These are phyloP conservation scores for Stylonectria norvegica DNA, from an alignment of 2,329 filamentous ascomycete genomes.

Conservation along the genomic window DNA sequence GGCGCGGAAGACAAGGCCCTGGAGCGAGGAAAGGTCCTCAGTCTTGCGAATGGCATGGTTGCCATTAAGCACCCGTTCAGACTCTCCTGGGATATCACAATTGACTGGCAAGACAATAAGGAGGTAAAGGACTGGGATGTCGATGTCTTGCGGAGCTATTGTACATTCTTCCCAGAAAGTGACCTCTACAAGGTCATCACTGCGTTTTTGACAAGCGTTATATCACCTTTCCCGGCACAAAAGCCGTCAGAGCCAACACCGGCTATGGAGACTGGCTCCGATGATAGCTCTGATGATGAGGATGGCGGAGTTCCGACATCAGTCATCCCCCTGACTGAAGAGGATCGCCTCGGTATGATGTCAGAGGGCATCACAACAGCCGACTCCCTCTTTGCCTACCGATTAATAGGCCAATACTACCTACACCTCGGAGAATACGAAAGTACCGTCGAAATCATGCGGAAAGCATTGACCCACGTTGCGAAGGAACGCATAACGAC, in stretches of 20 bases:
- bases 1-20: conserved; percentile 60
- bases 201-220: conserved; percentile 75
- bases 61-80: conserved; percentile 89
- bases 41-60: conserved; percentile 86
- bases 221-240: conserved; percentile 71
- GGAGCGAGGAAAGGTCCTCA: conserved; percentile 70
- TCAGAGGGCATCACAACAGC: conserved; percentile 65
- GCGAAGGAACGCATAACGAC: conserved; percentile 60
- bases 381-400: conserved; percentile 76
- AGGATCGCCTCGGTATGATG: conserved; percentile 80
- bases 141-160: conserved; percentile 74
- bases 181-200: conserved; percentile 79
- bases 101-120: conserved; percentile 84
- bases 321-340: conserved; percentile 61
- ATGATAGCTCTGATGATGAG: conserved; percentile 58
- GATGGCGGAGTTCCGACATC: conserved; percentile 53
- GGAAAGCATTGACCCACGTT: conserved; percentile 65
- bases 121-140: conserved; percentile 74
- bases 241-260: conserved; percentile 23
- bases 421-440: conserved; percentile 82
- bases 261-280: conserved; percentile 37
- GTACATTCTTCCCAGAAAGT: conserved; percentile 76
- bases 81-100: conserved; percentile 83
- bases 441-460: conserved; percentile 72
- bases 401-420: conserved; percentile 80